These are phyloP conservation scores for Saprolegnia parasitica DNA, from an alignment of 352 stramenopile species.

Conservation along the genomic window DNA sequence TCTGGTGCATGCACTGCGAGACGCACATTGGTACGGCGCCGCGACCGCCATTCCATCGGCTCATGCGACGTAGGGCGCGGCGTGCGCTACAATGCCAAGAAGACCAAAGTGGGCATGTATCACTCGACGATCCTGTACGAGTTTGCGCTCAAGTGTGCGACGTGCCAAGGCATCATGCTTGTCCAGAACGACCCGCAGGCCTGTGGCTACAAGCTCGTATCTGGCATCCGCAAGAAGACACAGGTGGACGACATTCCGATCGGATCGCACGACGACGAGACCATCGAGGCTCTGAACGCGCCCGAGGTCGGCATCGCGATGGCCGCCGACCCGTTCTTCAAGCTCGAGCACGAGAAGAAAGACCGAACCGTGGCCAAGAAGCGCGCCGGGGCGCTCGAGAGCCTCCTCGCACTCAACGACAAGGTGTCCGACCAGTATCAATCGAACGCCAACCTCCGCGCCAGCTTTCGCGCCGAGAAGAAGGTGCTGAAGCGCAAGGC, in stretches of 20 bases:
- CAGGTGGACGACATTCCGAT: constrained; percentile 37
- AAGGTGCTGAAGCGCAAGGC: constrained; percentile 41
- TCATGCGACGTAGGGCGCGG: constrained; percentile 36
- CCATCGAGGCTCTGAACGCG: constrained; percentile 57
- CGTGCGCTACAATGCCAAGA: constrained; percentile 96
- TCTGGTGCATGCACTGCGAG: constrained; percentile 85
- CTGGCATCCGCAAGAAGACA: constrained; percentile 86
- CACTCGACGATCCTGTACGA: constrained; percentile 92
- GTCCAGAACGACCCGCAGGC: constrained; percentile 95
- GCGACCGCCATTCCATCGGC: not conserved
- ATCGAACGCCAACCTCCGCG: constrained; percentile 53
- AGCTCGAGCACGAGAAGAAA: constrained; percentile 71
- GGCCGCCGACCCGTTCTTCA: constrained; percentile 61
- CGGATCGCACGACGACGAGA: constrained; percentile 30
- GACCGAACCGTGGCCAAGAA: constrained; percentile 52
- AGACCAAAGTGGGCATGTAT: constrained; percentile 85
- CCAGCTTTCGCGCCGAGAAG: constrained; percentile 56
- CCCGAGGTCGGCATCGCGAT: constrained; percentile 41
- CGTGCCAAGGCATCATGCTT: constrained; percentile 82
- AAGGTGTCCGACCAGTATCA: constrained; percentile 64
- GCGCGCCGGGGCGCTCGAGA: constrained; percentile 43
- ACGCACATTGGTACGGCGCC: constrained; percentile 47
- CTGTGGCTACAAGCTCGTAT: constrained; percentile 81
- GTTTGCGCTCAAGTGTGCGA: constrained; percentile 92
- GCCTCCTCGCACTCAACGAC: constrained; percentile 56